A percentile compares a stretch with the other conserved stretches of the same genome.
These are phyloP conservation scores for Colletotrichum tanaceti DNA, from an alignment of 2,329 filamentous ascomycete species.

Conservation along the genomic window DNA sequence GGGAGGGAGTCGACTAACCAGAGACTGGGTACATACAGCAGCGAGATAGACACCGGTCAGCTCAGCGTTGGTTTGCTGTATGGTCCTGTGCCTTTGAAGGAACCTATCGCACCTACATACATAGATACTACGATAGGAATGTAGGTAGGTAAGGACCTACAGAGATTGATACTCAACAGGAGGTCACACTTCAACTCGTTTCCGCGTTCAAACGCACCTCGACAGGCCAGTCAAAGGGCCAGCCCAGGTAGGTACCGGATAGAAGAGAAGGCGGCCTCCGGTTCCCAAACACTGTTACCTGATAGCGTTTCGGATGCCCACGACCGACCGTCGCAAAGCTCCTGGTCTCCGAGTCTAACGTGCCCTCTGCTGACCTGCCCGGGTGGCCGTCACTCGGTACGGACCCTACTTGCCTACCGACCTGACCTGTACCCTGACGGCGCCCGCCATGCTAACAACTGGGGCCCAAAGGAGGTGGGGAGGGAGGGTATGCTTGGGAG, in stretches of 20 bases:
- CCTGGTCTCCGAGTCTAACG: conserved; percentile 19
- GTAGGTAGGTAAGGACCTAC: background rate
- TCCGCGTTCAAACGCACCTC: background rate
- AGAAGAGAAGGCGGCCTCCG: conserved; percentile 6
- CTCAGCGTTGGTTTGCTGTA: too few species aligned
- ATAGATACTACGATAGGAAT: background rate
- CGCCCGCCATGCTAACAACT: conserved; percentile 15
- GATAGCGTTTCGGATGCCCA: conserved; percentile 36
- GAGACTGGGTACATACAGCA: background rate
- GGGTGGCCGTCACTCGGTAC: conserved; percentile 7
- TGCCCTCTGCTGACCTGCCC: conserved; percentile 6
- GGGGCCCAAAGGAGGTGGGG: background rate
- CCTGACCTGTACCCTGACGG: conserved; percentile 18
- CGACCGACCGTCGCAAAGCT: conserved; percentile 14
- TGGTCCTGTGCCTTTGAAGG: too few species aligned
- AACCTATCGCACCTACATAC: background rate
- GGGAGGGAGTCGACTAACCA: background rate
- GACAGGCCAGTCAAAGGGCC: background rate
- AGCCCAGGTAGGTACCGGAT: background rate
- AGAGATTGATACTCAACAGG: conserved; percentile 18
- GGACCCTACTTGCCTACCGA: conserved; percentile 13
- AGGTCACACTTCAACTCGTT: conserved; percentile 19
- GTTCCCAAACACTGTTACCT: conserved; percentile 28
- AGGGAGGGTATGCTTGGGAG: conserved; percentile 12
- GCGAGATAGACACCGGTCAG: background rate